Conservation (phyloP, 164 flowering plant species). For the Stephania yunnanensis region DNA sequence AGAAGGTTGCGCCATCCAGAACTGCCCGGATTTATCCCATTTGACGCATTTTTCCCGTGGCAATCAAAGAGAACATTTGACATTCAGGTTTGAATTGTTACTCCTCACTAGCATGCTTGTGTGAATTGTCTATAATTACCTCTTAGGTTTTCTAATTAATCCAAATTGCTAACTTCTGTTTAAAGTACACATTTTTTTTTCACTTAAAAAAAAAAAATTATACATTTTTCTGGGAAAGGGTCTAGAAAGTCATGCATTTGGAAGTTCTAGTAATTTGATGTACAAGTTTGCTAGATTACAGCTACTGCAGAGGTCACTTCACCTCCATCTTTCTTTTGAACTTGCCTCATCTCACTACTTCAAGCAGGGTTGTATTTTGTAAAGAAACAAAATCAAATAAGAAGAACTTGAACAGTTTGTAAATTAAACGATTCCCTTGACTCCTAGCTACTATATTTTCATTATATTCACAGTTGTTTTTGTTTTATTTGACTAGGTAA, state of each 20-base stretch:
- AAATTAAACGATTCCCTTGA: not conserved
- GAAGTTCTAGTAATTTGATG: not conserved
- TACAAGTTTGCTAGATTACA: not conserved
- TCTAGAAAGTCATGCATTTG: not conserved
- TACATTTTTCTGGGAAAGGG: not conserved
- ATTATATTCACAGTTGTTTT: not conserved
- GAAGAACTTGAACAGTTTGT: not conserved
- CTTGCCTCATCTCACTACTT: not conserved
- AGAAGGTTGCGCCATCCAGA: not conserved
- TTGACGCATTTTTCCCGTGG: constrained; percentile 1
- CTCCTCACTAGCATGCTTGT: not conserved
- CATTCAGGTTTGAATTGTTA: constrained; percentile 9
- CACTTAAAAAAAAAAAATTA: not conserved
- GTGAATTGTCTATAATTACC: not conserved
- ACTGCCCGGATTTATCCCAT: not conserved
- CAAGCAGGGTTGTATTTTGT: not conserved
- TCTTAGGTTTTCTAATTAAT: not conserved
- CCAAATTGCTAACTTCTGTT: not conserved
- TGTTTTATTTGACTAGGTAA: not conserved
- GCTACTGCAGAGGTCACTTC: not conserved
- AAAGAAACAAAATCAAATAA: too few species aligned
- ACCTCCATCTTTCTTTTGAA: not conserved
- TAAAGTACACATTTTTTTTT: not conserved
- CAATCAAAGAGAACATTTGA: not conserved
- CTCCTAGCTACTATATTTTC: not conserved